Conservation (phyloP, 805 yeast species). For the Wickerhamiella australiensis region DNA sequence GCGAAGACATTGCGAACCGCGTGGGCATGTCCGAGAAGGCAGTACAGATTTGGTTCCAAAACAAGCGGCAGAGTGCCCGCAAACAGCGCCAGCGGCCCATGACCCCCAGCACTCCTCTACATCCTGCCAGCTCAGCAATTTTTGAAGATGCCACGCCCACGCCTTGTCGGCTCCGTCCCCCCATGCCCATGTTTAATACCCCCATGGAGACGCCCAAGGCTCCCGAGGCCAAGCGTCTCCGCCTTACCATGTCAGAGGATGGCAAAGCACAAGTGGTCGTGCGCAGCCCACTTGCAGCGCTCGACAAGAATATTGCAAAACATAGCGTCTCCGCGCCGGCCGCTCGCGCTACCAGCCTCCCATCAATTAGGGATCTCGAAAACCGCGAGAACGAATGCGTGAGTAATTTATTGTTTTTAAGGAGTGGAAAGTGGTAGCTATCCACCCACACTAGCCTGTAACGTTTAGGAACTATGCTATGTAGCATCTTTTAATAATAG, state of each 20-base stretch:
- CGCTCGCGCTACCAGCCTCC: conserved; percentile 17
- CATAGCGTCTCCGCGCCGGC: conserved; percentile 7
- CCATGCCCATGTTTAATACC: conserved; percentile 13
- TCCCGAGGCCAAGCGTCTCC: conserved; percentile 19
- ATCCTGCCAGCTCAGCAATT: not conserved
- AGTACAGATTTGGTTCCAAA: conserved; percentile 97
- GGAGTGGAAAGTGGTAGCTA: conserved; percentile 22
- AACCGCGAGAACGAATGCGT: conserved; percentile 28
- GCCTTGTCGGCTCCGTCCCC: conserved; percentile 11
- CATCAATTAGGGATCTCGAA: conserved; percentile 13
- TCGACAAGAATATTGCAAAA: conserved; percentile 10
- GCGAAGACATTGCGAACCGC: conserved; percentile 63
- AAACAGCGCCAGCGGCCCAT: conserved; percentile 5
- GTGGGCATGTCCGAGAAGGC: conserved; percentile 96
- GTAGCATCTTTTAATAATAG: not conserved
- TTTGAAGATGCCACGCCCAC: conserved; percentile 5
- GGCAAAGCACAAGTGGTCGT: conserved; percentile 31
- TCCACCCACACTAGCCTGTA: not conserved
- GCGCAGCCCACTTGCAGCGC: conserved; percentile 21
- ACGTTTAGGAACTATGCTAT: not conserved
- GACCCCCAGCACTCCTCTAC: conserved; percentile 10
- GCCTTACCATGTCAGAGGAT: conserved; percentile 30
- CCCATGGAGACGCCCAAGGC: conserved; percentile 6
- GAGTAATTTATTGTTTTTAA: conserved; percentile 26
- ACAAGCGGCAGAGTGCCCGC: conserved; percentile 53